phyloP scores from a whole-genome alignment of 306 rosid genomes.

The Cucurbita pepo region DNA sequence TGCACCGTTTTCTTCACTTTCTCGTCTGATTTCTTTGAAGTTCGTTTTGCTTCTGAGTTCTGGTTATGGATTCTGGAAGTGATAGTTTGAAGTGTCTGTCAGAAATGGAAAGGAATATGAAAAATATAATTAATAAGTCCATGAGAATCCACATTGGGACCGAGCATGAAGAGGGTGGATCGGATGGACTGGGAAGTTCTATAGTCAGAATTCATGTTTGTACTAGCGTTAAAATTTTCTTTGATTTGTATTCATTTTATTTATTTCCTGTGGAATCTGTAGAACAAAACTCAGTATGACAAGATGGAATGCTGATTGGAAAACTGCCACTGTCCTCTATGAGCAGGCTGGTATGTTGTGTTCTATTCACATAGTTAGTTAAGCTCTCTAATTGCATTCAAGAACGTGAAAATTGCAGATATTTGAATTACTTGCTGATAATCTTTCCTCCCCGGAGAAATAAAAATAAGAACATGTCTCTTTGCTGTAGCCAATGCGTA shows the following conservation, averaged over 20 bases:
- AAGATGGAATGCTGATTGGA: conserved; percentile 96
- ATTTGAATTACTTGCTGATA: neutral
- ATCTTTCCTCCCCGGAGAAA: neutral
- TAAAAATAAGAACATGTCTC: neutral
- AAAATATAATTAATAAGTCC: neutral
- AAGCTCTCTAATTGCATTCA: conserved; percentile 3
- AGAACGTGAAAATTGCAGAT: neutral
- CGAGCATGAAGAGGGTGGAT: neutral
- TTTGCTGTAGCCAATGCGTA: conserved; percentile 58
- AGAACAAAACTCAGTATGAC: conserved; percentile 82
- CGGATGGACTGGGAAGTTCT: neutral
- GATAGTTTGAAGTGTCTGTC: neutral
- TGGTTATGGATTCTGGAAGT: neutral
- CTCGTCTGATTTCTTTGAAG: neutral
- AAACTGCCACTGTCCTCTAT: conserved; percentile 57
- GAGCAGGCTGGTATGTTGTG: conserved; percentile 73
- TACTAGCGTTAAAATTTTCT: neutral
- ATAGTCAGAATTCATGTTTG: neutral
- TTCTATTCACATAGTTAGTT: neutral
- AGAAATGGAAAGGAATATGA: neutral
- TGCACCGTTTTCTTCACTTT: neutral
- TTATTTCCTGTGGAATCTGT: neutral
- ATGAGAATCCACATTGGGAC: neutral
- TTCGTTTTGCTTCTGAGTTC: neutral
- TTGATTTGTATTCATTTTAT: neutral